These are phyloP conservation scores for Cylindrotheca fusiformis DNA, from an alignment of 108 stramenopile genomes.

Conservation along the genomic window DNA sequence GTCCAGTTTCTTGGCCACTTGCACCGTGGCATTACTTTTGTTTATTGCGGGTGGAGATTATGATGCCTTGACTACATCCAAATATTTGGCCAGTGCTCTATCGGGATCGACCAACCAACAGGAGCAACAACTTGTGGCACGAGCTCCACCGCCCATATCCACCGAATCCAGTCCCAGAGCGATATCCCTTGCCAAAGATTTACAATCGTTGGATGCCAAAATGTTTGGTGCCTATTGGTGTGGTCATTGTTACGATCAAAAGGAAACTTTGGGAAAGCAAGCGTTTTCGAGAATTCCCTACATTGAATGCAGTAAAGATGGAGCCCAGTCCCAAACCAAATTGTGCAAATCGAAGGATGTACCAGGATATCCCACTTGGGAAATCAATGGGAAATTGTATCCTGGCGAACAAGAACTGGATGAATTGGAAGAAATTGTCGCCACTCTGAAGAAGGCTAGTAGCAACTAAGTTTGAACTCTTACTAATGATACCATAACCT, in stretches of 20 bases:
- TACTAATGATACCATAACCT: no score
- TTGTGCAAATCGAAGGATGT: constrained; percentile 75
- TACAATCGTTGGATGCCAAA: constrained; percentile 64
- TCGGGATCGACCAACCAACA: constrained; percentile 2
- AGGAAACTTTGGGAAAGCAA: constrained; percentile 73
- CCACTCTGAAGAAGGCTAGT: not conserved
- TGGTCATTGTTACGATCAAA: constrained; percentile 93
- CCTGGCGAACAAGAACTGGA: constrained; percentile 90
- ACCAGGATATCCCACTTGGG: constrained; percentile 97
- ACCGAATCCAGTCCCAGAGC: constrained; percentile 64
- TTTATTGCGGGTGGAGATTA: constrained; percentile 10
- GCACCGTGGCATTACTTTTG: constrained; percentile 16
- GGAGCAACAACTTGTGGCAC: constrained; percentile 19
- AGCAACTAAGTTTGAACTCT: no score
- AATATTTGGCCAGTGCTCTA: not conserved
- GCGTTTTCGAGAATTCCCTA: constrained; percentile 79
- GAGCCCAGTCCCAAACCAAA: constrained; percentile 56
- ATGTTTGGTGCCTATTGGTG: constrained; percentile 98
- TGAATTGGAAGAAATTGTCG: constrained; percentile 85
- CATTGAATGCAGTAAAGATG: constrained; percentile 87
- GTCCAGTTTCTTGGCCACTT: constrained; percentile 12
- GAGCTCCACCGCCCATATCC: constrained; percentile 74
- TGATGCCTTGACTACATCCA: constrained; percentile 2
- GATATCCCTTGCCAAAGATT: constrained; percentile 50
- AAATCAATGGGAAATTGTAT: constrained; percentile 89